A percentile compares a stretch with the other conserved stretches of the same genome.
Conservation (phyloP, 495 filamentous ascomycete genomes). For the Tuber microsphaerosporum region DNA sequence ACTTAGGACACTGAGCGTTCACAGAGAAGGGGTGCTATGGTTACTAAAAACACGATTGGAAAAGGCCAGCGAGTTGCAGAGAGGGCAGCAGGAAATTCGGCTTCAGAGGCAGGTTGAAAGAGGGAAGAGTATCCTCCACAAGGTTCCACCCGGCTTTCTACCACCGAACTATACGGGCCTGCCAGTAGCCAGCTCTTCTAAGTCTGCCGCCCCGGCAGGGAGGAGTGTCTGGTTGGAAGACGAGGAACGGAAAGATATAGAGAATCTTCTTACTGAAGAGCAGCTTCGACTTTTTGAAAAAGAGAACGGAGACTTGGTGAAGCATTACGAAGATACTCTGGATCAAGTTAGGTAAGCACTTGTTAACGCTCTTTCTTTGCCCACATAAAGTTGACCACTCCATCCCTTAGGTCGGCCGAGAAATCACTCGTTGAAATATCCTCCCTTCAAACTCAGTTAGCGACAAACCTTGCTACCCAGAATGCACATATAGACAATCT, state of each 20-base stretch:
- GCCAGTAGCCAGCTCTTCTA: slow-evolving; percentile 9
- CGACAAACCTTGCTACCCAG: slow-evolving; percentile 74
- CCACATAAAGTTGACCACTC: slow-evolving; percentile 10
- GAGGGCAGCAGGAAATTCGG: slow-evolving; percentile 83
- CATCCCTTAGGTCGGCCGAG: slow-evolving; percentile 66
- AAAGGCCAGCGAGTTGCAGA: slow-evolving; percentile 66
- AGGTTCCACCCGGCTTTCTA: slow-evolving; percentile 46
- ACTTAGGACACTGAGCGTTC: slow-evolving; percentile 52
- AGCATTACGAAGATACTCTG: slow-evolving; percentile 81
- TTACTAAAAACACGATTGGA: slow-evolving; percentile 68
- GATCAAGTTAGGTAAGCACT: slow-evolving; percentile 73
- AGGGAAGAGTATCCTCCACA: slow-evolving; percentile 78
- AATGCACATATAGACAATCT: slow-evolving; percentile 80
- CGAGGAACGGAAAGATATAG: slow-evolving; percentile 48
- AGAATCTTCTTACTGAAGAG: slow-evolving; percentile 63
- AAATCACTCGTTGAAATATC: slow-evolving; percentile 87
- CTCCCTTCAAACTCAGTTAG: slow-evolving; percentile 80
- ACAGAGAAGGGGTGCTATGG: slow-evolving; percentile 76
- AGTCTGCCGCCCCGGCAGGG: slow-evolving; percentile 12
- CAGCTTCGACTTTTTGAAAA: slow-evolving; percentile 88
- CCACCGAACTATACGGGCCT: background rate
- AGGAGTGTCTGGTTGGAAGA: slow-evolving; percentile 32
- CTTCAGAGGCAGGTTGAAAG: slow-evolving; percentile 77
- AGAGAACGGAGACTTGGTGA: slow-evolving; percentile 87
- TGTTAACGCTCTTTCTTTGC: background rate